phyloP scores from a whole-genome alignment of 495 filamentous ascomycete genomes.

The Echria macrotheca region DNA sequence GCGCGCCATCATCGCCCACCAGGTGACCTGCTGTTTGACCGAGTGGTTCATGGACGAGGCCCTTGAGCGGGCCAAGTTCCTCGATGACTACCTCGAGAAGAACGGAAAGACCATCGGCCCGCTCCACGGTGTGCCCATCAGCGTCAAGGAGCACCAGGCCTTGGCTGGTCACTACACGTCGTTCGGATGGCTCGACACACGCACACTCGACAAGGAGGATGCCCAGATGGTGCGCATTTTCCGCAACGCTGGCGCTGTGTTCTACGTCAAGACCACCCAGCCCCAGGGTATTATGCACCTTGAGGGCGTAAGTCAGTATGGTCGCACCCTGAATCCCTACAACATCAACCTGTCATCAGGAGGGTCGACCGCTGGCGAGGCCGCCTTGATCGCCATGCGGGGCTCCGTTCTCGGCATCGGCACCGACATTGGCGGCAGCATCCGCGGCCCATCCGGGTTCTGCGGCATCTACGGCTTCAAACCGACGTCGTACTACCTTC shows the following conservation, averaged over 20 bases:
- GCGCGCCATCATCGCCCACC: constrained; percentile 55
- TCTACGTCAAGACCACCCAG: constrained; percentile 51
- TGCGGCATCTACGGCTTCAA: constrained; percentile 56
- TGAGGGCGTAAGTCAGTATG: constrained; percentile 11
- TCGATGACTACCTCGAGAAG: constrained; percentile 47
- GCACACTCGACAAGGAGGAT: constrained; percentile 15
- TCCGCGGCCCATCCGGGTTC: constrained; percentile 55
- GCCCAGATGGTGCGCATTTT: constrained; percentile 35
- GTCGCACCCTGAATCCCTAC: constrained; percentile 44
- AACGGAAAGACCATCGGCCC: constrained; percentile 51
- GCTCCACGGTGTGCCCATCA: constrained; percentile 63
- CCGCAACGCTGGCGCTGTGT: constrained; percentile 42
- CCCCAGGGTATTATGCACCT: constrained; percentile 50
- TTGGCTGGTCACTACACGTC: constrained; percentile 52
- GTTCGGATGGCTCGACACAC: constrained; percentile 52
- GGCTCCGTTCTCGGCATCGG: constrained; percentile 46
- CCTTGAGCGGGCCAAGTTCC: constrained; percentile 48
- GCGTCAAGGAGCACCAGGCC: constrained; percentile 61
- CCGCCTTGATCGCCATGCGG: constrained; percentile 41
- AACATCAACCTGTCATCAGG: constrained; percentile 58
- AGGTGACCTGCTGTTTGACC: constrained; percentile 57
- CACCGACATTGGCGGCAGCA: constrained; percentile 69
- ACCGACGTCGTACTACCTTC: constrained; percentile 50
- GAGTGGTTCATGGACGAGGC: constrained; percentile 63
- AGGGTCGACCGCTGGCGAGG: constrained; percentile 60